Evolutionary conservation across 306 rosid genomes (phyloP).

Genomic region (Vigna radiata): DNA sequence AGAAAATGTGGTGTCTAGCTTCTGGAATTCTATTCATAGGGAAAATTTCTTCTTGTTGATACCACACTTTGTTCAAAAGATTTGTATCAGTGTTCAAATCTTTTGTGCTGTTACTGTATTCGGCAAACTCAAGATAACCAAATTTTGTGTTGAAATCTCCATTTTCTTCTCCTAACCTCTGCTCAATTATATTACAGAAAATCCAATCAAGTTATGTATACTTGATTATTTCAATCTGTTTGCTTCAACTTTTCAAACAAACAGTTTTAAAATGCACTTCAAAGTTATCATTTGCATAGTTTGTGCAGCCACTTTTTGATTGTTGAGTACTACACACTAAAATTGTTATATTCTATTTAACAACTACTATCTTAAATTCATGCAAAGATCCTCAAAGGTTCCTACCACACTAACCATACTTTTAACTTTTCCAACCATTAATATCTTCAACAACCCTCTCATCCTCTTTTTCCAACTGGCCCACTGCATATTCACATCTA

Average conservation of each 20-base stretch:
- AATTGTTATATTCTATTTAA: too few species aligned
- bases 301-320: too few species aligned
- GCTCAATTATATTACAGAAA: not conserved
- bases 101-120: too few species aligned
- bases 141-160: slow-evolving; percentile 68
- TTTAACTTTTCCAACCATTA: not conserved
- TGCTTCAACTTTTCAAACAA: too few species aligned
- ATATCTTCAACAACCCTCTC: not conserved
- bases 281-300: too few species aligned
- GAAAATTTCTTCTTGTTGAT: slow-evolving; percentile 67
- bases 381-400: too few species aligned
- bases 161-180: slow-evolving; percentile 64
- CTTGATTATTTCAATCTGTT: not conserved
- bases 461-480: too few species aligned
- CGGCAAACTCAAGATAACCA: slow-evolving; percentile 62
- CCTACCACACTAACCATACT: not conserved
- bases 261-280: too few species aligned
- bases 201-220: slow-evolving; percentile 13
- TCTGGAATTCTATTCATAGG: slow-evolving; percentile 71
- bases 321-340: too few species aligned
- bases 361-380: too few species aligned
- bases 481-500: too few species aligned
- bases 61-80: slow-evolving; percentile 74
- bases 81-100: slow-evolving; percentile 45
- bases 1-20: slow-evolving; percentile 61